Evolutionary conservation across 2,329 filamentous ascomycete genomes (phyloP), one percentile per base, ranked within the genome.

Genomic region (Sporothrix globosa): DNA sequence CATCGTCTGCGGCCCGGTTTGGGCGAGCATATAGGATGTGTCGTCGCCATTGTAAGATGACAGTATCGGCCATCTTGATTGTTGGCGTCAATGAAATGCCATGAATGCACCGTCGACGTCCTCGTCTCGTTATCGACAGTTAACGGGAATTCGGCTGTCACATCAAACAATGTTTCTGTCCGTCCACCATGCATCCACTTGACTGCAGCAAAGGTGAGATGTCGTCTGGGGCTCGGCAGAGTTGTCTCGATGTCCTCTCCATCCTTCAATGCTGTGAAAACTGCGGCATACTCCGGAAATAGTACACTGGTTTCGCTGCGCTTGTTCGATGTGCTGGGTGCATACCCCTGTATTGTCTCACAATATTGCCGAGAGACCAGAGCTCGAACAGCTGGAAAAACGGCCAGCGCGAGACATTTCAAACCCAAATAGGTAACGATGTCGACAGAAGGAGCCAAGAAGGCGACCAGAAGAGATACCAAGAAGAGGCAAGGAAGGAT

Each of bases 281-380:
- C 34, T 9, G 34, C 34, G 34, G 34, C 34, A 34, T 34, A 34
- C 34, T 34, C 34, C 34, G 34, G 7, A 34, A 34, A 13, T 63
- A 46, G 39, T 46, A 27, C 39, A 39, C 58, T 46, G 58, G n/a
- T 14, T 44, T 61, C 19, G 19, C 17, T 30, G n/a, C 17, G n/a
- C 11, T 27, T 30, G 11, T 21, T 46, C 17, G 17, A 13, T 60
- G 41, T 30, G 41, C 44, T 48, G 61, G 61, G 60, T 34, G 14
- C 44, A 27, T 7, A 30, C 17, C 61, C 61, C 39, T 60, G 61
- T 34, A 46, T 44, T 60, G 58, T 65, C 67, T 69, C 66, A 56
- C 69, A 60, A 61, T 46, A 53, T 54, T 69, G 69, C 50, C 61
- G 69, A 67, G 60, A 58, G 27, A 70, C 54, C 53, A 41, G 44